These are phyloP conservation scores for Ottelia alismoides DNA, from an alignment of 106 monocot species.

Conservation along the genomic window DNA sequence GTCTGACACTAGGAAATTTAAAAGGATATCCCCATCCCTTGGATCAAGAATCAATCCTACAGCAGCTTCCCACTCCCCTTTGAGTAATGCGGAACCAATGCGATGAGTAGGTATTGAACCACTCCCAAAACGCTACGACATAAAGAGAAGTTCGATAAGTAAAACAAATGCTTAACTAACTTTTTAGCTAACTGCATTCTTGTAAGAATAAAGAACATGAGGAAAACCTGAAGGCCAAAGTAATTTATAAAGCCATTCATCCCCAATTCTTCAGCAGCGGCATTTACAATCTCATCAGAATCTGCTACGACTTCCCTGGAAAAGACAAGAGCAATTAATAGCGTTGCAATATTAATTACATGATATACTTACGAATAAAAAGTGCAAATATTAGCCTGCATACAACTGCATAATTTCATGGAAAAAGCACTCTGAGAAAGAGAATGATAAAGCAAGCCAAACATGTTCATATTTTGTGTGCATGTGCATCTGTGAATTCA, in stretches of 20 bases:
- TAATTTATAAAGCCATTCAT: conserved; percentile 92
- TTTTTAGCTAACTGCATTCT: too few species aligned
- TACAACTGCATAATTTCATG: too few species aligned
- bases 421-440: too few species aligned
- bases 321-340: not conserved
- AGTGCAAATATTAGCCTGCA: too few species aligned
- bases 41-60: conserved; percentile 88
- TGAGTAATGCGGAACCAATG: conserved; percentile 79
- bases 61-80: conserved; percentile 87
- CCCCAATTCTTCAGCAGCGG: conserved; percentile 60
- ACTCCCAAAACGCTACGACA: conserved; percentile 98
- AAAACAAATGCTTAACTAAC: too few species aligned
- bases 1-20: too few species aligned
- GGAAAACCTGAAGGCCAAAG: conserved; percentile 75
- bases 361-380: too few species aligned
- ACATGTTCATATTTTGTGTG: too few species aligned
- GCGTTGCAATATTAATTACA: not conserved
- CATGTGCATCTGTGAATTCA: too few species aligned
- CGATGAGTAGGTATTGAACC: conserved; percentile 95
- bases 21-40: conserved; percentile 98
- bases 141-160: not conserved
- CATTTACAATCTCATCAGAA: conserved; percentile 55
- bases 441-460: too few species aligned
- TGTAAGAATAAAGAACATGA: too few species aligned
- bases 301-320: conserved; percentile 74